Evolutionary conservation across 2,329 filamentous ascomycete species (phyloP).

Genomic region (Colletotrichum sojae): DNA sequence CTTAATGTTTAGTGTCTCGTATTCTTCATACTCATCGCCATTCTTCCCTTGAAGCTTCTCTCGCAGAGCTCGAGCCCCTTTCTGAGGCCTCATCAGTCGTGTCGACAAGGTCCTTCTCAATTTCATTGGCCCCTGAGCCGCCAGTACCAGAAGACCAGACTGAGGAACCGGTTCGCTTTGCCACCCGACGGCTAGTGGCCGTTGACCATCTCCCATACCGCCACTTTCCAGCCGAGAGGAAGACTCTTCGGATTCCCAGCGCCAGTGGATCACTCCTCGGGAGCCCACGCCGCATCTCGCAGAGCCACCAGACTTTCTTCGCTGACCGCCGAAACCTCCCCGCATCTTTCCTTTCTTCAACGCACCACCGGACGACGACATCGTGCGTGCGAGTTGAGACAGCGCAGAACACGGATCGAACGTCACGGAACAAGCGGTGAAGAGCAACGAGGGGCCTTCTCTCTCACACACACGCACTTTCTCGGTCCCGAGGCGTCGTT

Average conservation of each 20-base stretch:
- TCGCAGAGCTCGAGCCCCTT: constrained; percentile 27
- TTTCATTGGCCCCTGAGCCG: constrained; percentile 7
- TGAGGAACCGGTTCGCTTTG: constrained; percentile 37
- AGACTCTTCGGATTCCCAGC: constrained; percentile 11
- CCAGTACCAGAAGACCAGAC: constrained; percentile 7
- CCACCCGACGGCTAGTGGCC: constrained; percentile 38
- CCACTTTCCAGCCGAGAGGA: constrained; percentile 25
- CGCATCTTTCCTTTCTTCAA: constrained; percentile 22
- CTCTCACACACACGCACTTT: neutral
- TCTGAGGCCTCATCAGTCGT: constrained; percentile 14
- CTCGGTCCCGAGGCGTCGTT: constrained; percentile 4
- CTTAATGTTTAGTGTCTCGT: constrained; percentile 24
- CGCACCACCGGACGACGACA: constrained; percentile 37
- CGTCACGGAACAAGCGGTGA: constrained; percentile 31
- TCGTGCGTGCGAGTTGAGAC: constrained; percentile 32
- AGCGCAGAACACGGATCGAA: constrained; percentile 26
- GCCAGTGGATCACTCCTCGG: constrained; percentile 31
- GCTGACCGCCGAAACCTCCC: constrained; percentile 31
- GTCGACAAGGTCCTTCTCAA: neutral
- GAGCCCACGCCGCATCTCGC: constrained; percentile 31
- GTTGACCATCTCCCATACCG: constrained; percentile 33
- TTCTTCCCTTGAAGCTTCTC: neutral
- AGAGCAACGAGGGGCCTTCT: neutral
- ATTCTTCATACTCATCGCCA: neutral
- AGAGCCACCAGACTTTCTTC: constrained; percentile 22